Conservation (phyloP, 1,284 basidiomycete genomes). For the Crocinoboletus sp. region DNA sequence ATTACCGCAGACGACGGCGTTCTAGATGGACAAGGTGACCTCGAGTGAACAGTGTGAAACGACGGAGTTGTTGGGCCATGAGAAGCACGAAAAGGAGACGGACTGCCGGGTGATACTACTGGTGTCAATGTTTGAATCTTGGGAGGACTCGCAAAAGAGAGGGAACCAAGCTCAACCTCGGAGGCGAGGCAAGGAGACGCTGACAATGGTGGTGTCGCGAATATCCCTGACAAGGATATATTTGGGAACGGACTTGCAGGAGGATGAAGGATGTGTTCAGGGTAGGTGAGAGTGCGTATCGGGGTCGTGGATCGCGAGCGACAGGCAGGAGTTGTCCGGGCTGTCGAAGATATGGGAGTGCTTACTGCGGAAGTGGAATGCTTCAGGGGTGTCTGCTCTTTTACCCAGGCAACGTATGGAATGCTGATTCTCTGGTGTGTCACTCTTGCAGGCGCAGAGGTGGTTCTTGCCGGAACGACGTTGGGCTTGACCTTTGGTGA, state of each 20-base stretch:
- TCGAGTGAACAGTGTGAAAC: slow-evolving; percentile 9
- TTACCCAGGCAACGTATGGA: slow-evolving; percentile 1
- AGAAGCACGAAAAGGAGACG: slow-evolving; percentile 4
- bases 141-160: slow-evolving; percentile 2
- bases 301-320: slow-evolving; percentile 8
- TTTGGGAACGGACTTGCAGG: slow-evolving; percentile 16
- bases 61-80: background rate
- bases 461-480: background rate
- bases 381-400: slow-evolving; percentile 14
- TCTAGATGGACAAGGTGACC: slow-evolving; percentile 10
- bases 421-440: background rate
- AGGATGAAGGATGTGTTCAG: slow-evolving; percentile 10
- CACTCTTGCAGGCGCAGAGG: slow-evolving; percentile 1
- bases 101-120: slow-evolving; percentile 4
- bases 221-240: slow-evolving; percentile 22
- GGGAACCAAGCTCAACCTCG: slow-evolving; percentile 5
- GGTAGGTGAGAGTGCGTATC: background rate
- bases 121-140: background rate
- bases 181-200: slow-evolving; percentile 1
- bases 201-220: slow-evolving; percentile 6
- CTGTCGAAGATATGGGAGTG: slow-evolving; percentile 6
- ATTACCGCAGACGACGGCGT: slow-evolving; percentile 14
- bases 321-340: slow-evolving; percentile 3
- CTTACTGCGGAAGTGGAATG: slow-evolving; percentile 1
- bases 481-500: background rate